Evolutionary conservation across 164 flowering plant species (phyloP), one percentile per base, ranked within the genome.

Genomic region (Paratinospora sagittata): DNA sequence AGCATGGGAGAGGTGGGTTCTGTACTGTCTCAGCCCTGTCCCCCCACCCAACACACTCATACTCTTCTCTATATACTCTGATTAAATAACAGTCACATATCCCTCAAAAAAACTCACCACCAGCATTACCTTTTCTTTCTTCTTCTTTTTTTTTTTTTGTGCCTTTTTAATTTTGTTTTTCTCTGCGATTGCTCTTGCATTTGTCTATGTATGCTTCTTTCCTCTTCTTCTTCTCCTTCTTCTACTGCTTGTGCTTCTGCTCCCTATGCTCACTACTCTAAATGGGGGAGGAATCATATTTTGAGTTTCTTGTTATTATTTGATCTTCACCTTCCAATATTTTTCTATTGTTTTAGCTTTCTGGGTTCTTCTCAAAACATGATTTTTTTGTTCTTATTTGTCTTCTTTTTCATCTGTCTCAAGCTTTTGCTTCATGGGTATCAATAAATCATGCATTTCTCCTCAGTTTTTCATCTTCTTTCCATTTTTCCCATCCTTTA

Each of bases 271-370:
- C 82, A 79, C 71, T 78, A 80, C 86, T 84, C 78, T 84, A 82
- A 85, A 87, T 84, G 87, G 86, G 84, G 76, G 81, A 75, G 80
- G 87, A 85, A 84, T 85, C 89, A 84, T 77, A 74, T 79, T 83
- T 84, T 83, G 84, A 87, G 80, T 81, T 86, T 75, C 83, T 86
- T 83, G 82, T 81, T 84, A 82, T 83, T 80, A 82, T 89, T 82
- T 85, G 87, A 84, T 81, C 65, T 77, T 33, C 76, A 30, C 34
- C 76, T 55, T 73, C 72, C 63, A 70, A 45, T n/a, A n/a, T 61
- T 72, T 58, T 60, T 76, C 61, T 67, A 72, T n/a, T 72, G 67
- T 70, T 68, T 62, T 72, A 69, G 37, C 73, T 71, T 75, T 76
- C 72, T 71, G 69, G 75, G 47, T 69, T 21, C 30, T 37, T 73